Conservation (phyloP, 2,329 filamentous ascomycete species). For the Fonsecaea erecta region DNA sequence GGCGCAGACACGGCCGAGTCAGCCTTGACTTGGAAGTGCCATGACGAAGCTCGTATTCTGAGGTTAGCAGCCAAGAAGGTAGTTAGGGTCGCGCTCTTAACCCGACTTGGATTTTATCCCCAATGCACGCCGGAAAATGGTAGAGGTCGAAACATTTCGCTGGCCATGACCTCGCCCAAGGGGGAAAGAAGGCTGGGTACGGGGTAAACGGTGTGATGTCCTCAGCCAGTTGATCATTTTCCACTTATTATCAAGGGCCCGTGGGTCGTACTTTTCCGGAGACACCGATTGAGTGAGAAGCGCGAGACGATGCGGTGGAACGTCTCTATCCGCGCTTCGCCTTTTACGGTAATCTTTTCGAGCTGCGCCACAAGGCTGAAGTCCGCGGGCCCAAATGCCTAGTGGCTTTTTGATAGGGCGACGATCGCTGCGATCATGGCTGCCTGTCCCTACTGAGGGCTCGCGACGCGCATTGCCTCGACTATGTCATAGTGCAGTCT, state of each 20-base stretch:
- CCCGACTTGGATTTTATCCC: neutral
- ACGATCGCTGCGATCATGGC: neutral
- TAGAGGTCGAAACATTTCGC: neutral
- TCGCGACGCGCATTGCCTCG: neutral
- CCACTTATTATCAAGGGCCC: neutral
- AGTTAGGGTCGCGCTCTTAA: neutral
- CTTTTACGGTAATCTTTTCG: slow-evolving; percentile 1
- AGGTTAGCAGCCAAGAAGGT: neutral
- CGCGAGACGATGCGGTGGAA: neutral
- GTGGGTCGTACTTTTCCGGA: neutral
- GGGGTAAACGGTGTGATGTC: neutral
- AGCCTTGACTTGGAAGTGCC: neutral
- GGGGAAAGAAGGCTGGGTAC: neutral
- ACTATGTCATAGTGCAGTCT: neutral
- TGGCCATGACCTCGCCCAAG: neutral
- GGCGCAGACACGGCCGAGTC: neutral
- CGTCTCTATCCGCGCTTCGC: neutral
- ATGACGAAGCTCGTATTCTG: neutral
- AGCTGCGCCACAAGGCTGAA: slow-evolving; percentile 13
- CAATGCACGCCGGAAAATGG: neutral
- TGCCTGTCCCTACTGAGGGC: neutral
- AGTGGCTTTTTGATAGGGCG: neutral
- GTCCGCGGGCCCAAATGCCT: neutral
- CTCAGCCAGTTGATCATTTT: neutral
- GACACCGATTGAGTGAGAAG: neutral